phyloP scores from a whole-genome alignment of 345 rosid genomes.

The Eutrema heterophyllum region DNA sequence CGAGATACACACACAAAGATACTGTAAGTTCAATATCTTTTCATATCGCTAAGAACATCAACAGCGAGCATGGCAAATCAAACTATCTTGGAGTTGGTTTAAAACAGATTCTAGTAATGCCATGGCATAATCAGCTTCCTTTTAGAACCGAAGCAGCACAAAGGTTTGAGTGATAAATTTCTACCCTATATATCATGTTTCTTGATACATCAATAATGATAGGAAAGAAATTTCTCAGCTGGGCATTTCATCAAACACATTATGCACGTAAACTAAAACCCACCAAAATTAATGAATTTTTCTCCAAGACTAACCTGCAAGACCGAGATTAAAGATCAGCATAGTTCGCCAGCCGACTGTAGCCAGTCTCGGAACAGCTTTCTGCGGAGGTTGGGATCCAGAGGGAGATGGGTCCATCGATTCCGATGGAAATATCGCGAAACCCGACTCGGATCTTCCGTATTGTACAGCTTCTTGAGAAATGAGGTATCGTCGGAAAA shows the following conservation, averaged over 20 bases:
- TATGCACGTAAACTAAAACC: conserved; percentile 8
- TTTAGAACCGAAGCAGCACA: neutral
- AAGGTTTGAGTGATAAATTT: neutral
- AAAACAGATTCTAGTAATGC: neutral
- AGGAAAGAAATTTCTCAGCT: neutral
- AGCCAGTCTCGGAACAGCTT: conserved; percentile 31
- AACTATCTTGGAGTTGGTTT: neutral
- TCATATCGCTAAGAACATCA: neutral
- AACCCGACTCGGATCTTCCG: conserved; percentile 20
- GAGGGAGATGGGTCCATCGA: conserved; percentile 40
- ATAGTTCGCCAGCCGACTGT: conserved; percentile 58
- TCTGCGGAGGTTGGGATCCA: conserved; percentile 30
- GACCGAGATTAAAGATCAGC: conserved; percentile 63
- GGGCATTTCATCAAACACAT: conserved; percentile 43
- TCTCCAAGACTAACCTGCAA: conserved; percentile 47
- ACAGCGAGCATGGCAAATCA: neutral
- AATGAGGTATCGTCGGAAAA: neutral
- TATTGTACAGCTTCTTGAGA: neutral
- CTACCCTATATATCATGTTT: neutral
- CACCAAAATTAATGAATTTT: neutral
- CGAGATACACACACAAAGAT: neutral
- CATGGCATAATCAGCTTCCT: neutral
- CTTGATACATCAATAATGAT: neutral
- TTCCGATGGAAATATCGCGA: neutral
- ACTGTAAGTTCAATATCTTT: neutral